These are phyloP conservation scores for Schwanniomyces polymorphus DNA, from an alignment of 805 yeast species.

Conservation along the genomic window DNA sequence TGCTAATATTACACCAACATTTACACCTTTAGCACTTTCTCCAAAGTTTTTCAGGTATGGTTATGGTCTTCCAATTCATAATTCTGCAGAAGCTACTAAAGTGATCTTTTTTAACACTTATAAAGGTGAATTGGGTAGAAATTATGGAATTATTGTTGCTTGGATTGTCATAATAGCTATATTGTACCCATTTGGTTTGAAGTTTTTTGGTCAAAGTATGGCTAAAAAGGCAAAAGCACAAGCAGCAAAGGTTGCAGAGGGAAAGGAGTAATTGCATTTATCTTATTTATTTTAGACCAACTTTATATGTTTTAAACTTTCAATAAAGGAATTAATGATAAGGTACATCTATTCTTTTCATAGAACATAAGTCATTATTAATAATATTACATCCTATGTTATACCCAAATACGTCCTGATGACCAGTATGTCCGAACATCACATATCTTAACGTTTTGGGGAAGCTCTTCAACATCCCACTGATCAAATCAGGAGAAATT, in stretches of 20 bases:
- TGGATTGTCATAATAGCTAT: constrained; percentile 47
- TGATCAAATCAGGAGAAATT: background rate
- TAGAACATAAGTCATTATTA: background rate
- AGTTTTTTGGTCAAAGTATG: constrained; percentile 38
- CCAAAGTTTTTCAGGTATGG: constrained; percentile 35
- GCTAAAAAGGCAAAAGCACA: constrained; percentile 10
- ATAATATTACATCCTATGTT: background rate
- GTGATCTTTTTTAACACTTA: constrained; percentile 58
- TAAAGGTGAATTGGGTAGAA: constrained; percentile 57
- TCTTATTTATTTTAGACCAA: background rate
- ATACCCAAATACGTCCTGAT: background rate
- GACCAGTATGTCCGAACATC: background rate
- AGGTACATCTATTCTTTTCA: background rate
- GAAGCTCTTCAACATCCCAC: background rate
- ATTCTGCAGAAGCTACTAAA: constrained; percentile 60
- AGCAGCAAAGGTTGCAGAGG: constrained; percentile 12
- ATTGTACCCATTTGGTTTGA: constrained; percentile 40
- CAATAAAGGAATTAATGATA: background rate
- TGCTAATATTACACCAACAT: constrained; percentile 66
- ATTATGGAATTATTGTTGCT: constrained; percentile 56
- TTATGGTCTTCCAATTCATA: constrained; percentile 58
- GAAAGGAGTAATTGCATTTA: background rate
- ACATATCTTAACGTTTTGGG: background rate
- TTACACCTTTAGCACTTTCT: constrained; percentile 36
- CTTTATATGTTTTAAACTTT: background rate